A percentile compares a stretch with the other conserved stretches of the same genome.
phyloP scores from a whole-genome alignment of 805 yeast genomes.

The Wickerhamiella azymoides region DNA sequence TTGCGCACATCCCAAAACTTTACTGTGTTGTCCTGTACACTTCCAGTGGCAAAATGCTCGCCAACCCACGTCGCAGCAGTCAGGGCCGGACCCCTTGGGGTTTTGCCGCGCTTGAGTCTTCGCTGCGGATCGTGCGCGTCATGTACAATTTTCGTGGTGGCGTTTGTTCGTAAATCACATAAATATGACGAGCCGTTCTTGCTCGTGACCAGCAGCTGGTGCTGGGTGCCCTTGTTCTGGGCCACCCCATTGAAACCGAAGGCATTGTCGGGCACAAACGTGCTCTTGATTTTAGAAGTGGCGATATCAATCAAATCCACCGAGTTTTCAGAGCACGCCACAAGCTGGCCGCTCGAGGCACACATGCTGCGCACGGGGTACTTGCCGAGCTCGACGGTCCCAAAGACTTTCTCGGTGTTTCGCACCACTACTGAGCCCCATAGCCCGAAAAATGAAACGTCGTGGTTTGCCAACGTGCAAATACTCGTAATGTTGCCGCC shows the following conservation, averaged over 20 bases:
- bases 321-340: conserved; percentile 3
- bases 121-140: conserved; percentile 5
- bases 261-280: neutral
- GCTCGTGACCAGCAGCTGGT: neutral
- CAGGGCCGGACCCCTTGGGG: neutral
- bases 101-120: neutral
- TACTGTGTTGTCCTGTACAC: conserved; percentile 3
- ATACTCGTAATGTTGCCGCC: neutral
- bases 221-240: no score
- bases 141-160: neutral
- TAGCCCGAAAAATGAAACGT: neutral
- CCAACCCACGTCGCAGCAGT: conserved; percentile 1
- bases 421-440: neutral
- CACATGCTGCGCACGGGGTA: neutral
- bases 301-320: neutral
- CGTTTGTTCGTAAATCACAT: neutral
- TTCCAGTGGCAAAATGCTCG: neutral
- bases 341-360: neutral
- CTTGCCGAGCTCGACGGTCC: neutral
- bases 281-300: neutral
- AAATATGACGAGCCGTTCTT: conserved; percentile 4
- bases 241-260: neutral
- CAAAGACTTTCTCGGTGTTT: neutral
- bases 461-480: neutral
- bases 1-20: conserved; percentile 7